Conservation (phyloP, 257 asterid species). For the Fraxinus quadrangulata region DNA sequence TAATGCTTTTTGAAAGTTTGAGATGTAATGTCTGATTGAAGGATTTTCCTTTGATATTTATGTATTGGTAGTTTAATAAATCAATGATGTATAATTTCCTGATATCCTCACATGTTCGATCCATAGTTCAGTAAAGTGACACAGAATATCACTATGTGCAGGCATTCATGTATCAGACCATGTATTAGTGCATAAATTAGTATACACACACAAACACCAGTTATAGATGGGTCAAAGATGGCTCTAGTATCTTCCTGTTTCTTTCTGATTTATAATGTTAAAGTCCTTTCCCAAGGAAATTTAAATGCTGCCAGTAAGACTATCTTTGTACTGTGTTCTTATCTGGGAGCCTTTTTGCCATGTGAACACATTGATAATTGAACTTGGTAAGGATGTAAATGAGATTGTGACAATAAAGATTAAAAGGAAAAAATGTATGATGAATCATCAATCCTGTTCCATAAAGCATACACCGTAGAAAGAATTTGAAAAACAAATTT, state of each 20-base stretch:
- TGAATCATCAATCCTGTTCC: not conserved
- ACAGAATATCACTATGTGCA: too few species aligned
- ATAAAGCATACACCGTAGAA: not conserved
- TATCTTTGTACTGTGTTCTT: constrained; percentile 5
- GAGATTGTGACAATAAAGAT: not conserved
- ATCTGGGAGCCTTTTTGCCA: constrained; percentile 11
- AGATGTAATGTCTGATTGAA: not conserved
- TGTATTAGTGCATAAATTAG: not conserved
- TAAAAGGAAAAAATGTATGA: not conserved
- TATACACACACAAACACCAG: not conserved
- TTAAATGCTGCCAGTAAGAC: not conserved
- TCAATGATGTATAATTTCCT: not conserved
- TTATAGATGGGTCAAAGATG: not conserved
- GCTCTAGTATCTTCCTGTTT: not conserved
- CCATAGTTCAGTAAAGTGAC: not conserved
- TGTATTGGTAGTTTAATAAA: constrained; percentile 4
- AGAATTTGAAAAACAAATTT: not conserved
- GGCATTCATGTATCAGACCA: too few species aligned
- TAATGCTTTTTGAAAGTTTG: not conserved
- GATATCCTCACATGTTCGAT: not conserved
- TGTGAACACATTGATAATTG: not conserved
- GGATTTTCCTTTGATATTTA: not conserved
- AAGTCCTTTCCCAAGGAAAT: not conserved
- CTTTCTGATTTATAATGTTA: not conserved
- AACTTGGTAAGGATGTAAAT: not conserved